A percentile compares a stretch with the other conserved stretches of the same genome.
Evolutionary conservation across 306 rosid species (phyloP).

Genomic region (Carpinus fangiana): DNA sequence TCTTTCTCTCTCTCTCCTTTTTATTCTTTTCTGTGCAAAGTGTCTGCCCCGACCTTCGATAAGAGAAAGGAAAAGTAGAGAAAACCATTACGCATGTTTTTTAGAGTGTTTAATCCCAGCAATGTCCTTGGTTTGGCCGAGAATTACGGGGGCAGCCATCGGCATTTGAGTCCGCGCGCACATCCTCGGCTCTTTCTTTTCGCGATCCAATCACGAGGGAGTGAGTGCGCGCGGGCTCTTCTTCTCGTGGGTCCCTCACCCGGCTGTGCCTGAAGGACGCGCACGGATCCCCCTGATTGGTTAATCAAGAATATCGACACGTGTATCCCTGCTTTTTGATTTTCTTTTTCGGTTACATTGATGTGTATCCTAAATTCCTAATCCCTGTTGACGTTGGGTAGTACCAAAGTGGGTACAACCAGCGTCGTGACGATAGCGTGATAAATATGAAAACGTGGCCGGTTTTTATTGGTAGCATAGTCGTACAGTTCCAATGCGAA

Average conservation of each 20-base stretch:
- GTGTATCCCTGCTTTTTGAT: not conserved
- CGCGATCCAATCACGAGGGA: slow-evolving; percentile 27
- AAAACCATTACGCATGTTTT: slow-evolving; percentile 34
- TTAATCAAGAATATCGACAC: slow-evolving; percentile 1
- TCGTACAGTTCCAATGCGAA: too few species aligned
- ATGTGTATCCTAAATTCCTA: too few species aligned
- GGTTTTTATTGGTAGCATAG: not conserved
- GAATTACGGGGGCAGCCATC: slow-evolving; percentile 38
- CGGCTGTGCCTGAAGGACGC: slow-evolving; percentile 18
- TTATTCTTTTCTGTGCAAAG: slow-evolving; percentile 39
- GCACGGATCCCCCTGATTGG: slow-evolving; percentile 28
- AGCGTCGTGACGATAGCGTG: not conserved
- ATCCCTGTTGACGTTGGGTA: too few species aligned
- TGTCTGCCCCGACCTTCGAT: slow-evolving; percentile 47
- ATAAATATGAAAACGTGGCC: slow-evolving; percentile 14
- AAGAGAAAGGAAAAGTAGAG: slow-evolving; percentile 31
- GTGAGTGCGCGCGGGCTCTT: slow-evolving; percentile 6
- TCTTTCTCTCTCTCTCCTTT: slow-evolving; percentile 18
- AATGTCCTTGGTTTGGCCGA: slow-evolving; percentile 20
- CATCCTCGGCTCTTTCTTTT: slow-evolving; percentile 39
- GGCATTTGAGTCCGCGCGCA: slow-evolving; percentile 13
- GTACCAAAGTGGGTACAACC: too few species aligned
- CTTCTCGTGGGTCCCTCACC: slow-evolving; percentile 22
- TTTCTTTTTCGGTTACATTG: too few species aligned
- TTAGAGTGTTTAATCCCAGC: slow-evolving; percentile 15